These are phyloP conservation scores for Pisolithus marmoratus DNA, from an alignment of 768 basidiomycete species.

Conservation along the genomic window DNA sequence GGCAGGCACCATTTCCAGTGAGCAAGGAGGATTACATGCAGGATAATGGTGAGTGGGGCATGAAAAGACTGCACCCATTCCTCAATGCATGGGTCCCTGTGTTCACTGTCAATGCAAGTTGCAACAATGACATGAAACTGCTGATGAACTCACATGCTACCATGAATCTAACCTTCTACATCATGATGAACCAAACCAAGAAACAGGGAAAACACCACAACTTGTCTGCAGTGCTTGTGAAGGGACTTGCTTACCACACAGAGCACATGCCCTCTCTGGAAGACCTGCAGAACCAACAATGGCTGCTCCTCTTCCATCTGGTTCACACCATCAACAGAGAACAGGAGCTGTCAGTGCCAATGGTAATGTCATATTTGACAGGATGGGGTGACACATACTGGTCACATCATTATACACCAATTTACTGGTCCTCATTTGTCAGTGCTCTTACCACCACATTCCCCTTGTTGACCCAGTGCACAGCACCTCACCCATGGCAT, in stretches of 20 bases:
- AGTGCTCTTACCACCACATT: constrained; percentile 5
- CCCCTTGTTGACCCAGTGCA: not conserved
- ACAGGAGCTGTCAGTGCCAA: constrained; percentile 34
- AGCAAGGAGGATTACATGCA: too few species aligned
- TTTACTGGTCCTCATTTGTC: constrained; percentile 30
- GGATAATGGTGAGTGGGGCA: too few species aligned
- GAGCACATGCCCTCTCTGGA: constrained; percentile 9
- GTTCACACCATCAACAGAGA: constrained; percentile 29
- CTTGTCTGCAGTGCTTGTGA: constrained; percentile 30
- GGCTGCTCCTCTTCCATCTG: constrained; percentile 26
- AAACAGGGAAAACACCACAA: constrained; percentile 27
- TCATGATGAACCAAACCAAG: constrained; percentile 31
- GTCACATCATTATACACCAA: constrained; percentile 31
- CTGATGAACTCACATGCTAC: constrained; percentile 32
- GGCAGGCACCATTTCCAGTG: too few species aligned
- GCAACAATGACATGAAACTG: constrained; percentile 40
- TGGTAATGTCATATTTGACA: constrained; percentile 39
- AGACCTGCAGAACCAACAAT: constrained; percentile 15
- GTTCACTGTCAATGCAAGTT: constrained; percentile 8
- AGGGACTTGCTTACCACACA: constrained; percentile 26
- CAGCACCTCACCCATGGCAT: too few species aligned
- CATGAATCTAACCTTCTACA: constrained; percentile 19
- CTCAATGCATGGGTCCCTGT: too few species aligned
- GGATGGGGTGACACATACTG: constrained; percentile 34
- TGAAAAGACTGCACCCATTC: too few species aligned